Conservation (phyloP, 345 rosid species). For the Boechera divaricarpa region DNA sequence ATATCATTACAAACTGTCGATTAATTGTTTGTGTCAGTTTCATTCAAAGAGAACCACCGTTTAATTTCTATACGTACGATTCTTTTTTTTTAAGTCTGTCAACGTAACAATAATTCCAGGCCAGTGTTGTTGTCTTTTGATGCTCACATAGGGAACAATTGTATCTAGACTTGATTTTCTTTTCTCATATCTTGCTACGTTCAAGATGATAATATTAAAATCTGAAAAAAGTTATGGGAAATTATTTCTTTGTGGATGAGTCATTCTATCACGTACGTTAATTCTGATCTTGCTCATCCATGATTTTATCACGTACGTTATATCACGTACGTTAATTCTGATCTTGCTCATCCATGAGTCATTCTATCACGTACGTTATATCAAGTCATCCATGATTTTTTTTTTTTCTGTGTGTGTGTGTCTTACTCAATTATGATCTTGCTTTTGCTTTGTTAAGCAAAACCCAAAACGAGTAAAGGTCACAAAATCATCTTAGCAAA, state of each 20-base stretch:
- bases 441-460: constrained; percentile 37
- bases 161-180: constrained; percentile 1
- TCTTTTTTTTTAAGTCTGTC: neutral
- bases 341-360: neutral
- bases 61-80: neutral
- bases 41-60: neutral
- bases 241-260: constrained; percentile 4
- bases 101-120: constrained; percentile 23
- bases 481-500: constrained; percentile 20
- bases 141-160: constrained; percentile 27
- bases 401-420: neutral
- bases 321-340: constrained; percentile 20
- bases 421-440: neutral
- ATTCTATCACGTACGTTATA: too few species aligned
- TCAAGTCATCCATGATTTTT: constrained; percentile 22
- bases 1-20: constrained; percentile 7
- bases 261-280: constrained; percentile 20
- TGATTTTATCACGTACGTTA: constrained; percentile 5
- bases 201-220: constrained; percentile 24
- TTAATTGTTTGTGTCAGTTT: constrained; percentile 3
- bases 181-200: neutral
- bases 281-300: neutral
- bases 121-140: constrained; percentile 29
- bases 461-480: constrained; percentile 19
- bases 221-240: neutral